A percentile compares a stretch with the other conserved stretches of the same genome.
Evolutionary conservation across 768 basidiomycete species (phyloP).

Genomic region (Leccinum broughii): DNA sequence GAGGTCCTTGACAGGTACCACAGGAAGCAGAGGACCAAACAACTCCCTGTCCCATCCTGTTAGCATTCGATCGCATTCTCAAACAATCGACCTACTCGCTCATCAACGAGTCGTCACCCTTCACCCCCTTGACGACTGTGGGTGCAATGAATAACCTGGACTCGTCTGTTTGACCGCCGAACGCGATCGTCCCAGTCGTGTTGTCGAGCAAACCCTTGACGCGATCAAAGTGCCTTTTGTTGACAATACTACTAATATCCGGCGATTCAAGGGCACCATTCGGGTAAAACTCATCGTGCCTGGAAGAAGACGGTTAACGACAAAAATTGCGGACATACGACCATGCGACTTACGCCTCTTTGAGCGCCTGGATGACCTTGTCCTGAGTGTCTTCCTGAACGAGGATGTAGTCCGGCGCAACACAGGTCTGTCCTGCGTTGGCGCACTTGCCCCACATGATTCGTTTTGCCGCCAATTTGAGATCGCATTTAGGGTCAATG

Average conservation of each 20-base stretch:
- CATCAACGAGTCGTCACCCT: slow-evolving; percentile 70
- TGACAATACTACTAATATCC: slow-evolving; percentile 54
- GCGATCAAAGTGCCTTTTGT: slow-evolving; percentile 52
- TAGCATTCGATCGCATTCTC: background rate
- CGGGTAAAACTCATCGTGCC: slow-evolving; percentile 40
- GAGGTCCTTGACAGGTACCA: slow-evolving; percentile 66
- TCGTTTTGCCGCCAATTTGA: slow-evolving; percentile 63
- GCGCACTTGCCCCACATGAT: slow-evolving; percentile 76
- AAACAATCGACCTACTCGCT: slow-evolving; percentile 53
- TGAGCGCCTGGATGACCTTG: slow-evolving; percentile 39
- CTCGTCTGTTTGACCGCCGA: slow-evolving; percentile 64
- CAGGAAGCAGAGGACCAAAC: slow-evolving; percentile 80
- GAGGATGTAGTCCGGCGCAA: slow-evolving; percentile 60
- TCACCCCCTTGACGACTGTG: slow-evolving; percentile 68
- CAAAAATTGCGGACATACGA: background rate
- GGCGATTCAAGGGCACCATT: slow-evolving; percentile 43
- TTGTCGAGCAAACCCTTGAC: slow-evolving; percentile 59
- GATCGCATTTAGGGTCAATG: slow-evolving; percentile 67
- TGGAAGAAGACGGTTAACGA: background rate
- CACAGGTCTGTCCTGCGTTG: slow-evolving; percentile 80
- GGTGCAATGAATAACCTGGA: slow-evolving; percentile 66
- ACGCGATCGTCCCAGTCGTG: slow-evolving; percentile 65
- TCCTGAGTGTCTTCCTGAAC: slow-evolving; percentile 44
- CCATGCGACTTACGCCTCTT: slow-evolving; percentile 38
- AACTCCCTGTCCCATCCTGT: slow-evolving; percentile 55